phyloP scores from a whole-genome alignment of 305 asterid genomes.

The Caryopteris hybrid region DNA sequence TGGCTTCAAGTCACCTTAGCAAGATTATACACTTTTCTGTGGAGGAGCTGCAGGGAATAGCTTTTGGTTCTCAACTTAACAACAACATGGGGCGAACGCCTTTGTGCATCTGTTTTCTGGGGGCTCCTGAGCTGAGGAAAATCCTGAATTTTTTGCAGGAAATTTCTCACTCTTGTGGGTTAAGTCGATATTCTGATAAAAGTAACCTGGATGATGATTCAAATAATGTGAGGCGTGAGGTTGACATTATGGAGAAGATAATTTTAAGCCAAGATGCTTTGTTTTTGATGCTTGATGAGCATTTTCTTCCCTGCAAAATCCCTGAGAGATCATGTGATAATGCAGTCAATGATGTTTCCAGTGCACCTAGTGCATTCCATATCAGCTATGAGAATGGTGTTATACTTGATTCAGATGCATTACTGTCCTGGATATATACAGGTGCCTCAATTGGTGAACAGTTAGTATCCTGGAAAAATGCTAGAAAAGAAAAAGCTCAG shows the following conservation, averaged over 20 bases:
- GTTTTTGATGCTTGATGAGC: conserved; percentile 64
- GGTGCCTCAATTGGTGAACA: conserved; percentile 77
- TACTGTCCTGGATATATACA: conserved; percentile 79
- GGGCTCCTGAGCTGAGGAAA: conserved; percentile 69
- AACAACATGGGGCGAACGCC: conserved; percentile 69
- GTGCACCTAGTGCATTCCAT: conserved; percentile 33
- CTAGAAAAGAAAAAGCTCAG: conserved; percentile 65
- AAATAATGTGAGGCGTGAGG: conserved; percentile 28
- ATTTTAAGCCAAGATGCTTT: conserved; percentile 57
- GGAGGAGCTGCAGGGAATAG: conserved; percentile 78
- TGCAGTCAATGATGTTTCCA: conserved; percentile 31
- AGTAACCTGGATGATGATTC: conserved; percentile 38
- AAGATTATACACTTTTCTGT: conserved; percentile 81
- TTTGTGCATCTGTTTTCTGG: conserved; percentile 73
- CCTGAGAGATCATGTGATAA: conserved; percentile 33
- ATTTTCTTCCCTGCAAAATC: no score
- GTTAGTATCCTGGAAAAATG: conserved; percentile 55
- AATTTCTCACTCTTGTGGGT: conserved; percentile 65
- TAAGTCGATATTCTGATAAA: conserved; percentile 66
- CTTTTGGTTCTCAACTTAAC: conserved; percentile 62
- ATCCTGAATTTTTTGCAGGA: conserved; percentile 82
- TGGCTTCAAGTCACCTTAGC: conserved; percentile 82
- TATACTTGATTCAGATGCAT: conserved; percentile 66
- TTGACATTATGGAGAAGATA: conserved; percentile 59
- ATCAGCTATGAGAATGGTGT: conserved; percentile 37